Conservation (phyloP, 768 basidiomycete species). For the Zangia roseola region DNA sequence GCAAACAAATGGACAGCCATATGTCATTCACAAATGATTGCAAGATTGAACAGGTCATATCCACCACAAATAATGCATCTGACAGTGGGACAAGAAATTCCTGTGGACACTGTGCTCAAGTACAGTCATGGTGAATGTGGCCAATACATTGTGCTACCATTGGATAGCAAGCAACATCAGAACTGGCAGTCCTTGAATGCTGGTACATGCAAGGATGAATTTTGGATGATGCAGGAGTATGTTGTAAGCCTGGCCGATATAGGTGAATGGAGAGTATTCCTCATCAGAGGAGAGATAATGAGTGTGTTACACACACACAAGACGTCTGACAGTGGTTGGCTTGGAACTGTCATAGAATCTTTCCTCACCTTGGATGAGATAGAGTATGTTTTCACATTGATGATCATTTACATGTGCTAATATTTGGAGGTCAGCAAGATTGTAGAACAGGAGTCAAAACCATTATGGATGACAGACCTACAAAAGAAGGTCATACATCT, state of each 20-base stretch:
- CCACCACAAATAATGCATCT: too few relatives aligned
- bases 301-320: background rate
- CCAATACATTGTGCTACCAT: background rate
- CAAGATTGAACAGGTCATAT: background rate
- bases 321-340: background rate
- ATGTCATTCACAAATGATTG: background rate
- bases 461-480: background rate
- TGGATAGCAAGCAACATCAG: too few relatives aligned
- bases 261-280: constrained; percentile 1
- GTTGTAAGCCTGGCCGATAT: background rate
- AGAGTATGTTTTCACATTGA: background rate
- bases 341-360: background rate
- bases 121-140: background rate
- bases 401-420: background rate
- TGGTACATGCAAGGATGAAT: background rate
- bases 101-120: background rate
- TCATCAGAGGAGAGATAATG: background rate
- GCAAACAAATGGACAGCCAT: background rate
- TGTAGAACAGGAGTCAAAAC: background rate
- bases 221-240: constrained; percentile 9
- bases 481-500: background rate
- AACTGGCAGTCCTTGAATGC: background rate
- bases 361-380: constrained; percentile 1
- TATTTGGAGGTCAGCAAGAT: background rate
- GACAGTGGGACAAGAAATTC: too few relatives aligned